These are phyloP conservation scores for Umbelopsis sp. DNA, from an alignment of 371 early-diverging fungal genomes.

Conservation along the genomic window DNA sequence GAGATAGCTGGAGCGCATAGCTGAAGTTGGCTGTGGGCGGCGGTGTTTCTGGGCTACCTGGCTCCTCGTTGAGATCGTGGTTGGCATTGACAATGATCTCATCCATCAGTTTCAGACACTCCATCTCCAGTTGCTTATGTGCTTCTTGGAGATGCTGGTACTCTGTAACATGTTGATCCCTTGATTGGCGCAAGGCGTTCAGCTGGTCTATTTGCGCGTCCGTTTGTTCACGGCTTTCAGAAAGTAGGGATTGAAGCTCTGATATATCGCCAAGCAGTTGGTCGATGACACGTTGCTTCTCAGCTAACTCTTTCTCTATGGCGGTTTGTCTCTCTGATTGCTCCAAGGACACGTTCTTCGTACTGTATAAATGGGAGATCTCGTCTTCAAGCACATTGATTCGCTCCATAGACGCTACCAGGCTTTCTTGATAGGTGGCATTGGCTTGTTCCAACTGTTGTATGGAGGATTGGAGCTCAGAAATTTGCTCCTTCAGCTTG, in stretches of 20 bases:
- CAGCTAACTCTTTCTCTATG: background rate
- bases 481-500: too few species aligned
- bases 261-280: constrained; percentile 12
- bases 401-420: background rate
- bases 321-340: background rate
- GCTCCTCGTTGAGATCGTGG: background rate
- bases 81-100: background rate
- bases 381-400: background rate
- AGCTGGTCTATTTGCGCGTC: background rate
- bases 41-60: background rate
- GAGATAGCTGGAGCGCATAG: background rate
- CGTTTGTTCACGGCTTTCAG: background rate
- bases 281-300: background rate
- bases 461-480: too few species aligned
- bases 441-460: background rate
- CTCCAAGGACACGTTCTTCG: background rate
- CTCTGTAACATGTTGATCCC: background rate
- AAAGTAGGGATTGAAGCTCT: background rate
- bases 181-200: background rate
- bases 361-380: background rate
- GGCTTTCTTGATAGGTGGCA: background rate
- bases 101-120: constrained; percentile 10
- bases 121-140: constrained; percentile 1
- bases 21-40: background rate
- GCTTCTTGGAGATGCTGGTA: background rate